A percentile compares a stretch with the other conserved stretches of the same genome.
Evolutionary conservation across 306 rosid genomes (phyloP).

Genomic region (Vicia villosa): DNA sequence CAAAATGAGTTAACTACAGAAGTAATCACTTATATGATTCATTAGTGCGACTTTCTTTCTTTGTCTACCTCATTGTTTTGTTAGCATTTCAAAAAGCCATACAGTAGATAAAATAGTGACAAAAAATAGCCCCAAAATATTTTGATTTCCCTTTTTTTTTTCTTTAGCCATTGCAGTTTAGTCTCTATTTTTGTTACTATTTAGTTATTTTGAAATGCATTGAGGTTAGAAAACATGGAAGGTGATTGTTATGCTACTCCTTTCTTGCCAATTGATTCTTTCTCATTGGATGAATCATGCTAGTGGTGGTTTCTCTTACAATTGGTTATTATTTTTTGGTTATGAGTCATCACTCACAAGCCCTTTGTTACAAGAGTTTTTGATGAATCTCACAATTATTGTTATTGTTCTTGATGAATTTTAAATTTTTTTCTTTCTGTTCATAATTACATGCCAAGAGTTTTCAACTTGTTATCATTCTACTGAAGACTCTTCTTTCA

Average conservation of each 20-base stretch:
- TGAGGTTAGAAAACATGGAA: neutral
- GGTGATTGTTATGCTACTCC: neutral
- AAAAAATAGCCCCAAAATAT: neutral
- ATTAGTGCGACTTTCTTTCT: slow-evolving; percentile 3
- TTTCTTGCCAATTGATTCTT: neutral
- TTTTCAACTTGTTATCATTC: neutral
- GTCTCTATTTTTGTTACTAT: neutral
- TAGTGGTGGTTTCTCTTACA: neutral
- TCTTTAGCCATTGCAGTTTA: neutral
- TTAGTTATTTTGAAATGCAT: neutral
- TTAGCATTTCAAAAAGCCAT: neutral
- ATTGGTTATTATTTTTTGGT: neutral
- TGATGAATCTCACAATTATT: neutral
- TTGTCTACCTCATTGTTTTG: neutral
- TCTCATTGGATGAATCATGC: neutral
- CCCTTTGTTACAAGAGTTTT: neutral
- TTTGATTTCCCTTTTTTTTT: neutral
- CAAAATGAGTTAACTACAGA: neutral
- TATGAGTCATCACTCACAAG: neutral
- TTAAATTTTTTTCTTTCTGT: neutral
- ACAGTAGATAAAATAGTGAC: neutral
- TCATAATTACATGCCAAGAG: slow-evolving; percentile 2
- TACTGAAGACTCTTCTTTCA: slow-evolving; percentile 5
- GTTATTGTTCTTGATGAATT: neutral
- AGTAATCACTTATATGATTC: slow-evolving; percentile 12